Percentiles rank a stretch among this genome's conserved stretches.
These are phyloP conservation scores for Yamadazyma atlantica DNA, from an alignment of 1,139 yeast genomes.

Conservation along the genomic window DNA sequence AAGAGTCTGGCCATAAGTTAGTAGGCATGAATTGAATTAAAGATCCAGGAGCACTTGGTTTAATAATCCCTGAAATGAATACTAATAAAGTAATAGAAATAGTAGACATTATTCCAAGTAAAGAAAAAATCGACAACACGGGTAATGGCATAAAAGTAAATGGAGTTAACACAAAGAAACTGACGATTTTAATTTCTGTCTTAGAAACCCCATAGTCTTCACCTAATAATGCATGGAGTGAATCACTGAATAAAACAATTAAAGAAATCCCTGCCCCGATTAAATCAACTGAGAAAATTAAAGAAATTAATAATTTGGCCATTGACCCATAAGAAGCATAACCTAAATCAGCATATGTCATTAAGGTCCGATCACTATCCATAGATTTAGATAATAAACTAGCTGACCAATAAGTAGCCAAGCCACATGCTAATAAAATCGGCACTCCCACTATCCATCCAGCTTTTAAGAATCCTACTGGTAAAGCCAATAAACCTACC, in stretches of 20 bases:
- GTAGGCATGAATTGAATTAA: constrained; percentile 43
- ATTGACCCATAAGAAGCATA: constrained; percentile 63
- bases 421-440: constrained; percentile 37
- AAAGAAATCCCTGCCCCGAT: constrained; percentile 59
- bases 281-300: constrained; percentile 46
- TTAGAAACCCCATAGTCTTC: constrained; percentile 40
- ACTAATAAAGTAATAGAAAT: constrained; percentile 43
- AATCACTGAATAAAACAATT: constrained; percentile 56
- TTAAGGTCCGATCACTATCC: constrained; percentile 73
- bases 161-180: constrained; percentile 46
- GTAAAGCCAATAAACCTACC: constrained; percentile 49
- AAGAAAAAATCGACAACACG: constrained; percentile 42
- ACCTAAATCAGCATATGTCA: constrained; percentile 88
- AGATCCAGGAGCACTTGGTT: constrained; percentile 43
- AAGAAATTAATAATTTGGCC: constrained; percentile 42
- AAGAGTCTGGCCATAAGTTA: constrained; percentile 46
- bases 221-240: constrained; percentile 44
- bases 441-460: constrained; percentile 48
- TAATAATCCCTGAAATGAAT: constrained; percentile 39
- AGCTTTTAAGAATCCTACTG: constrained; percentile 47
- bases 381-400: constrained; percentile 42
- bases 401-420: constrained; percentile 48
- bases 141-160: constrained; percentile 48
- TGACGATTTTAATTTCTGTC: constrained; percentile 35
- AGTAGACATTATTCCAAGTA: constrained; percentile 47